Base-by-base conservation (phyloP, 2,329 filamentous ascomycete species). In the Aspergillus nomiae region DNA sequence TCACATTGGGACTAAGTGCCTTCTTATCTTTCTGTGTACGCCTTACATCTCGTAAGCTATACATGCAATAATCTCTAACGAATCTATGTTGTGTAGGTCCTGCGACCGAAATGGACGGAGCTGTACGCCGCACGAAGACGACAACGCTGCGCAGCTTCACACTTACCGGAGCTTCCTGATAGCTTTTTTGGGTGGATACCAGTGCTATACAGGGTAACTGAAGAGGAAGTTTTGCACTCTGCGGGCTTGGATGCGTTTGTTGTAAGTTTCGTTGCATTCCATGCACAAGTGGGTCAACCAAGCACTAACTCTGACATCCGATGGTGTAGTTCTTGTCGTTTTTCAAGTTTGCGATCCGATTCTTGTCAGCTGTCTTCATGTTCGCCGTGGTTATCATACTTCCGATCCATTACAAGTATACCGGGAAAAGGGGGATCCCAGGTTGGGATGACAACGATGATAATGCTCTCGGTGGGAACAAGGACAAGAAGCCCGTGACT, bases 191-290 rank as follows among this genome's bases (percentile, higher is more conserved):
- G 94, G 72, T 99, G 95, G 95, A 95, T 99, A 54, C 89, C 93
- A 1, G 88, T 89, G 3, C 81, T 99, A 46, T 95, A 93, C 81
- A 87, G 81, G 68, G 91, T 99, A 65, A 92, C 89, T 1, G 94
- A 98, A 69, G 89, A 96, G 73, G 91, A 98, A 77, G 88, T 99
- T 4, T 84, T 99, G 59, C 89, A 91, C 19, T 94, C 93, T 24
- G 94, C 94, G 21, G 95, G 95, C 0, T 85, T 99, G 56, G 95
- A 99, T 81, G 95, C 95, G 57, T 99, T 92, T 80, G 95, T 97
- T 68, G 90, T 92, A 80, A 70, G 86, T 82, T 16, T 41, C n/a
- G 7, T 46, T 28, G 24, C 48, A 28, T 24, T 57, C 24, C 48
- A n/a, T 32, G 11, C 14, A 51, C 34, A 7, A 36, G 34, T 21